A percentile compares a stretch with the other conserved stretches of the same genome.
These are phyloP conservation scores for Penicillium ochrochloron DNA, from an alignment of 495 filamentous ascomycete species.

Conservation along the genomic window DNA sequence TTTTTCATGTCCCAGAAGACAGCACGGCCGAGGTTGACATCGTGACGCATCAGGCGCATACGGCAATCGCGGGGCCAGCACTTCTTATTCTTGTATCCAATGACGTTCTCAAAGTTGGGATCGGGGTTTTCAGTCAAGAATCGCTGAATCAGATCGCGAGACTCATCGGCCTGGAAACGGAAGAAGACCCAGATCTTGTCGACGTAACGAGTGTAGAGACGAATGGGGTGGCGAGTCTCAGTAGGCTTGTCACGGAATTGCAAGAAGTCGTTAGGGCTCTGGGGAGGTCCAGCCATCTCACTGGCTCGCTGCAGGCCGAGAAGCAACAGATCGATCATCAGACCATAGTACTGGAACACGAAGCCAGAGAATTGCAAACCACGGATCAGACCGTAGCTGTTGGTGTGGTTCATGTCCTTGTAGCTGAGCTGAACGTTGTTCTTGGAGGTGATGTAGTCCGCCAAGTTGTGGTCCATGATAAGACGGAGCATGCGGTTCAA, in stretches of 20 bases:
- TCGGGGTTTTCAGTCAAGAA: constrained; percentile 98
- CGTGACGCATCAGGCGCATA: constrained; percentile 98
- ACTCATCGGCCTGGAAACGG: constrained; percentile 90
- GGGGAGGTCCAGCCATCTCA: constrained; percentile 96
- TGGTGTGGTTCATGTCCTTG: constrained; percentile 99
- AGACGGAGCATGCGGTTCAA: constrained; percentile 90
- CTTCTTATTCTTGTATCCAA: constrained; percentile 99
- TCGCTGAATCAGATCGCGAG: constrained; percentile 92
- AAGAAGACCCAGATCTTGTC: constrained; percentile 99
- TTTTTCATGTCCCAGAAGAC: constrained; percentile 99
- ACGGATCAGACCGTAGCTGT: constrained; percentile 97
- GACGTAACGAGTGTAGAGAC: constrained; percentile 95
- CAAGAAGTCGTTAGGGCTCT: constrained; percentile 96
- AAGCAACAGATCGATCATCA: constrained; percentile 92
- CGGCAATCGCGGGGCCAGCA: constrained; percentile 98
- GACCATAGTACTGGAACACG: constrained; percentile 98
- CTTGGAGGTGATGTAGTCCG: constrained; percentile 99
- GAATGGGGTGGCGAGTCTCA: constrained; percentile 91
- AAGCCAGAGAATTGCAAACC: constrained; percentile 98
- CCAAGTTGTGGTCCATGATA: constrained; percentile 99
- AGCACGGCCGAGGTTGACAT: constrained; percentile 96
- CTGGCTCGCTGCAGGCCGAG: constrained; percentile 93
- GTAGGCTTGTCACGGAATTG: constrained; percentile 93
- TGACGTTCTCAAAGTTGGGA: constrained; percentile 99
- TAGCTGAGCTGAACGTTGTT: constrained; percentile 99